These are phyloP conservation scores for Lipomyces kockii DNA, from an alignment of 805 yeast species.

Conservation along the genomic window DNA sequence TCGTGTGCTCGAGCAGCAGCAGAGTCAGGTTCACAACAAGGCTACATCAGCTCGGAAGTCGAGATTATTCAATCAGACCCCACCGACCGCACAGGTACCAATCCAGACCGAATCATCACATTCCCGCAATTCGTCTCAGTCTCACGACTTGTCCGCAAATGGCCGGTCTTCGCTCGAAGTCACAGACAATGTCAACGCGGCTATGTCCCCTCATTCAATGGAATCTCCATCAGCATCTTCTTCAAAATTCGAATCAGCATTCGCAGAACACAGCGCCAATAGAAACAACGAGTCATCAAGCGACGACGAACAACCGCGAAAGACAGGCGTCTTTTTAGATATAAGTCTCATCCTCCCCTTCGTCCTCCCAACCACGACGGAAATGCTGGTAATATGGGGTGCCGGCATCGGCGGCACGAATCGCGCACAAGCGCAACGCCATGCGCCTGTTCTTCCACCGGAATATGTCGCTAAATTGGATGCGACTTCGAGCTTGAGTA, in stretches of 20 bases:
- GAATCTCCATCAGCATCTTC: not conserved
- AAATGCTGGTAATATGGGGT: constrained; percentile 76
- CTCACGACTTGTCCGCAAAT: not conserved
- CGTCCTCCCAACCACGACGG: constrained; percentile 72
- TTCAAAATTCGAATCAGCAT: not conserved
- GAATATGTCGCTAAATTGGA: constrained; percentile 74
- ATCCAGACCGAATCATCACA: constrained; percentile 4
- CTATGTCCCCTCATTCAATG: not conserved
- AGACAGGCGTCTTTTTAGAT: constrained; percentile 43
- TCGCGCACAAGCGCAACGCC: constrained; percentile 57
- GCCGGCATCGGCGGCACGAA: constrained; percentile 70
- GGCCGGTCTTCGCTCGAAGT: not conserved
- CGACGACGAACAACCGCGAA: constrained; percentile 22
- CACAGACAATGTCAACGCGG: not conserved
- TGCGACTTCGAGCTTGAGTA: constrained; percentile 43
- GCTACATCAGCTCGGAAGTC: constrained; percentile 17
- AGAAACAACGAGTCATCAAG: not conserved
- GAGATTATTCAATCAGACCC: constrained; percentile 28
- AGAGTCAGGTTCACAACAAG: constrained; percentile 18
- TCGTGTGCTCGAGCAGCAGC: constrained; percentile 43
- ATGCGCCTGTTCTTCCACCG: constrained; percentile 74
- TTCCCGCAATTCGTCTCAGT: constrained; percentile 15
- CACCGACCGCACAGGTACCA: constrained; percentile 15
- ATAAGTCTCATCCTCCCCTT: constrained; percentile 51
- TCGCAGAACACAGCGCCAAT: not conserved